phyloP scores from a whole-genome alignment of 2,329 filamentous ascomycete species.

The Chrysosporium keratinophilum region DNA sequence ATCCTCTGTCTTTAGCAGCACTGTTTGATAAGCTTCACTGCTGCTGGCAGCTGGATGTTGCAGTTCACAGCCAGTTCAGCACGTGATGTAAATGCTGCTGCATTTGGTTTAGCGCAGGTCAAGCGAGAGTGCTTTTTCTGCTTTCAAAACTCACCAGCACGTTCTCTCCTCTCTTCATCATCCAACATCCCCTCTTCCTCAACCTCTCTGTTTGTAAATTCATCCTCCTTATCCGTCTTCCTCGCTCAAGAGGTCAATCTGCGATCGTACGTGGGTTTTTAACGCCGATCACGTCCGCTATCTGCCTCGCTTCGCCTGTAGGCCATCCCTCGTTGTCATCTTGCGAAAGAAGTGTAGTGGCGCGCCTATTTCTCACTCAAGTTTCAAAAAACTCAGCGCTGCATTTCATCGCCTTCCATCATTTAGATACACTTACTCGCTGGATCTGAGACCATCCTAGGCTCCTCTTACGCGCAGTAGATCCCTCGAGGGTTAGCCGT shows the following conservation, averaged over 20 bases:
- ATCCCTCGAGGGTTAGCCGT: not conserved
- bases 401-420: constrained; percentile 5
- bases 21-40: too few species aligned
- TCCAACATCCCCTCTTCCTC: constrained; percentile 8
- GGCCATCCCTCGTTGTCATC: constrained; percentile 9
- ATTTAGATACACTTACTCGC: constrained; percentile 6
- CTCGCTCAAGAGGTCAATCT: not conserved
- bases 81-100: not conserved
- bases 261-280: constrained; percentile 4
- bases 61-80: not conserved
- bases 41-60: not conserved
- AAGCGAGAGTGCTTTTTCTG: constrained; percentile 12
- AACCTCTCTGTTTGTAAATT: constrained; percentile 10
- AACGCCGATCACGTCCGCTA: constrained; percentile 3
- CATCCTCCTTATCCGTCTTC: constrained; percentile 4
- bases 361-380: constrained; percentile 5
- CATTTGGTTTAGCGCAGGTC: constrained; percentile 4
- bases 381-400: not conserved
- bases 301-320: constrained; percentile 7
- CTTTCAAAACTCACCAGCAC: constrained; percentile 11
- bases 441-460: not conserved
- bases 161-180: constrained; percentile 8
- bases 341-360: constrained; percentile 10
- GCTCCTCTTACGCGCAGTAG: constrained; percentile 2
- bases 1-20: not conserved